Evolutionary conservation across 257 asterid species (phyloP).

Genomic region (Rauvolfia tetraphylla): DNA sequence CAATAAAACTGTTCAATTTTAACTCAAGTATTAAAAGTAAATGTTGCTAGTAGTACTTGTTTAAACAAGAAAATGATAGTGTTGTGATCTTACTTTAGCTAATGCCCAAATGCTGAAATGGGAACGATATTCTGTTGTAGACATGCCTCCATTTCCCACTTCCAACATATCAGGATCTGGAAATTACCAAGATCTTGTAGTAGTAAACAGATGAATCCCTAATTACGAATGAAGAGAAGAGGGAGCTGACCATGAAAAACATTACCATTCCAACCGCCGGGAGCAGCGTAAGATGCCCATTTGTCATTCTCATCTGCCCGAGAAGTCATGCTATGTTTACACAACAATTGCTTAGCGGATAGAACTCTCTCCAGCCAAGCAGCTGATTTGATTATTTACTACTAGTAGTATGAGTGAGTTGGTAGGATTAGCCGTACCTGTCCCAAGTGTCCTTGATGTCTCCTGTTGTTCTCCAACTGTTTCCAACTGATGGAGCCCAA

Average conservation of each 20-base stretch:
- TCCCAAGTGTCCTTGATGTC: constrained; percentile 76
- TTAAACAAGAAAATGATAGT: no score
- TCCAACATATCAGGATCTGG: constrained; percentile 98
- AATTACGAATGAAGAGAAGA: no score
- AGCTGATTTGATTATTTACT: no score
- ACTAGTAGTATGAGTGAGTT: no score
- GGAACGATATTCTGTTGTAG: constrained; percentile 61
- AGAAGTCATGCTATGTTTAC: constrained; percentile 70
- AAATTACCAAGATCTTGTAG: neutral
- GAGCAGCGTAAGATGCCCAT: constrained; percentile 88
- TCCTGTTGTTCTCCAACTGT: constrained; percentile 97
- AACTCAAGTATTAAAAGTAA: no score
- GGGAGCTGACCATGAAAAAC: neutral
- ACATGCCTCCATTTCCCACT: constrained; percentile 97
- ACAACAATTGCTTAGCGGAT: no score
- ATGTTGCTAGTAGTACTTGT: no score
- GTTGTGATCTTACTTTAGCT: constrained; percentile 51
- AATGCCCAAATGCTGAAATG: constrained; percentile 98
- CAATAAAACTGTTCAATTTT: no score
- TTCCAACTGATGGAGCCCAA: constrained; percentile 75
- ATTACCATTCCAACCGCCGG: constrained; percentile 95
- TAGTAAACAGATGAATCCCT: no score
- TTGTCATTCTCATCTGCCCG: constrained; percentile 75
- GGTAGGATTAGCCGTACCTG: constrained; percentile 33
- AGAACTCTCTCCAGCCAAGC: no score